phyloP scores from a whole-genome alignment of 768 basidiomycete genomes.

The Suillus lakei region DNA sequence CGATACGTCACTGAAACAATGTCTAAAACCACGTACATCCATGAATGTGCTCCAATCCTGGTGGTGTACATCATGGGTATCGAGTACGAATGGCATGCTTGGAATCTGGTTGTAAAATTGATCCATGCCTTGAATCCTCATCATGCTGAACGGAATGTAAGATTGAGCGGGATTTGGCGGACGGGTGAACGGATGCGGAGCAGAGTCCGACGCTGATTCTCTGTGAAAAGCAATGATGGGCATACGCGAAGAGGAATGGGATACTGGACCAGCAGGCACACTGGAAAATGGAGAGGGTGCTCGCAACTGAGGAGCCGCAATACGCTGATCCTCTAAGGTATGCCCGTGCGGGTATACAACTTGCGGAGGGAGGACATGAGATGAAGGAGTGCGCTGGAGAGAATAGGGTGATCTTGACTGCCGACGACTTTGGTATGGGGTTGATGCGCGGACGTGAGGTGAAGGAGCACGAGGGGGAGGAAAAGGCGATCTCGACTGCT shows the following conservation, averaged over 20 bases:
- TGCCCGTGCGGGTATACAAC: slow-evolving; percentile 59
- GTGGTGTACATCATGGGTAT: slow-evolving; percentile 75
- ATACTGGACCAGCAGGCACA: slow-evolving; percentile 34
- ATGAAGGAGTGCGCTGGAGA: slow-evolving; percentile 17
- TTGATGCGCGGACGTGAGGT: slow-evolving; percentile 25
- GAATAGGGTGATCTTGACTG: not conserved
- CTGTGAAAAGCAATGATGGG: slow-evolving; percentile 22
- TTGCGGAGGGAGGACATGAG: slow-evolving; percentile 26
- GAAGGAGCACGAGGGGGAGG: slow-evolving; percentile 14
- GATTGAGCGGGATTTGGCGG: slow-evolving; percentile 67
- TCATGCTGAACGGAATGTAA: slow-evolving; percentile 69
- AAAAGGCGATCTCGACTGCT: not conserved
- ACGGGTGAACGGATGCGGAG: slow-evolving; percentile 76
- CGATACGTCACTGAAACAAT: not conserved
- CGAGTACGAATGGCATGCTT: slow-evolving; percentile 72
- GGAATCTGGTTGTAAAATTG: slow-evolving; percentile 68
- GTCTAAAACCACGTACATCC: slow-evolving; percentile 51
- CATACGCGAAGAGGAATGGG: slow-evolving; percentile 29
- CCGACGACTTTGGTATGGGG: slow-evolving; percentile 23
- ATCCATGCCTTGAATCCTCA: slow-evolving; percentile 80
- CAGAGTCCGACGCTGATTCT: slow-evolving; percentile 48
- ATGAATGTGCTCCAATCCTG: slow-evolving; percentile 83
- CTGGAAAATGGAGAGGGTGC: slow-evolving; percentile 61
- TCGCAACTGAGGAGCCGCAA: slow-evolving; percentile 39
- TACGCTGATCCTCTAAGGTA: slow-evolving; percentile 57